phyloP scores from a whole-genome alignment of 1,139 yeast genomes.

The Yueomyces sp. region DNA sequence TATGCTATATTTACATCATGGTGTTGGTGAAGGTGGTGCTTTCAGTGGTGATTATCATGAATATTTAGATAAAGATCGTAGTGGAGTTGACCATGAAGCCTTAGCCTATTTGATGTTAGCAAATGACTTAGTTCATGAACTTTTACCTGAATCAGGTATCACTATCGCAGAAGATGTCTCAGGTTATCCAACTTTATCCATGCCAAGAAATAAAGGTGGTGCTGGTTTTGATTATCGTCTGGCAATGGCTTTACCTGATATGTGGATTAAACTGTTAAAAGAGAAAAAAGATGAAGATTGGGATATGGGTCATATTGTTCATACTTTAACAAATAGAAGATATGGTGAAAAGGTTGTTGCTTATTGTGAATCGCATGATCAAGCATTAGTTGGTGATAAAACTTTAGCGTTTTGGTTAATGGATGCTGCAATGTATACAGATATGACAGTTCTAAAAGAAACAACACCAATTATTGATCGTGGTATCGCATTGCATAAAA shows the following conservation, averaged over 20 bases:
- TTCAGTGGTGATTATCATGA: conserved; percentile 91
- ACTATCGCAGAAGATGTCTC: conserved; percentile 95
- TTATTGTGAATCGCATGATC: conserved; percentile 94
- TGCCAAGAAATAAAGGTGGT: conserved; percentile 66
- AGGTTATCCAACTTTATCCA: conserved; percentile 92
- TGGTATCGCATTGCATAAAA: conserved; percentile 79
- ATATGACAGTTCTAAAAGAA: conserved; percentile 71
- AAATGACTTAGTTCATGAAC: conserved; percentile 53
- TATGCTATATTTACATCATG: conserved; percentile 87
- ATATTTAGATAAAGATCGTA: conserved; percentile 57
- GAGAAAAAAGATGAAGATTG: conserved; percentile 80
- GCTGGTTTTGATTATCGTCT: conserved; percentile 87
- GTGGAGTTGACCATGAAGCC: conserved; percentile 77
- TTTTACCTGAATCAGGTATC: conserved; percentile 42
- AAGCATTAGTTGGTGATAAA: conserved; percentile 94
- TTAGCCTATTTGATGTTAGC: conserved; percentile 80
- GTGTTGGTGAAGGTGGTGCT: conserved; percentile 68
- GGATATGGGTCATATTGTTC: conserved; percentile 74
- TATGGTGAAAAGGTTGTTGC: conserved; percentile 83
- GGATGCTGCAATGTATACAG: conserved; percentile 97
- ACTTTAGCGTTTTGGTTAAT: conserved; percentile 95
- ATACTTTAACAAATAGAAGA: conserved; percentile 78
- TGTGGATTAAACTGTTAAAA: conserved; percentile 93
- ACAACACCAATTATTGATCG: conserved; percentile 72
- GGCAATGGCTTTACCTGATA: conserved; percentile 96